phyloP scores from a whole-genome alignment of 148 eudicot species.

The Arbutus unedo region DNA sequence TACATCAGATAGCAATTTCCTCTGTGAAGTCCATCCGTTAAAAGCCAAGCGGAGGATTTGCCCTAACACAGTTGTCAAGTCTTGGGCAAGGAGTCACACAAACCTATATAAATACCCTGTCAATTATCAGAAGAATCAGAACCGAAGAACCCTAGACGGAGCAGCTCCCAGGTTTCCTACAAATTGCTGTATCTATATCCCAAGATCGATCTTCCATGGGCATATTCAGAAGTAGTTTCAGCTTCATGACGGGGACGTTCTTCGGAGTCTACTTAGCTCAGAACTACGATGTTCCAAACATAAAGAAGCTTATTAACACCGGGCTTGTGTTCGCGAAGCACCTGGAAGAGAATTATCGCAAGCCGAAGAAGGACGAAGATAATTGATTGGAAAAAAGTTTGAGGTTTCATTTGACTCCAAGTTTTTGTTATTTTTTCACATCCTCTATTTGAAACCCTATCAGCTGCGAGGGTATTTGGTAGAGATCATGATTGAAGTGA shows the following conservation, averaged over 20 bases:
- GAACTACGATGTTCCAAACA: conserved; percentile 49
- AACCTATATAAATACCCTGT: neutral
- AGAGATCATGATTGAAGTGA: neutral
- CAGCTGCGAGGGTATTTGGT: neutral
- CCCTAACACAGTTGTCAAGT: neutral
- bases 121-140: neutral
- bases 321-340: conserved; percentile 35
- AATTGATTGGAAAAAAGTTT: conserved; percentile 8
- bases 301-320: conserved; percentile 38
- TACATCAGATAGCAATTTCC: too few relatives aligned
- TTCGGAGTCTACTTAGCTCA: conserved; percentile 54
- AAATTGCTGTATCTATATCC: neutral
- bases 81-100: neutral
- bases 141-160: neutral
- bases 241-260: conserved; percentile 37
- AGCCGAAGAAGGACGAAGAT: conserved; percentile 43
- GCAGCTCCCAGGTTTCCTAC: neutral
- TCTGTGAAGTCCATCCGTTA: too few relatives aligned
- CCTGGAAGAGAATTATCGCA: conserved; percentile 47
- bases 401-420: neutral
- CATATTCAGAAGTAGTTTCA: conserved; percentile 33
- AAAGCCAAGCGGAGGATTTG: neutral
- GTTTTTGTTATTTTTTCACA: too few relatives aligned
- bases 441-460: neutral
- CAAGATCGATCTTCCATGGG: conserved; percentile 32